Evolutionary conservation across 139 green algal species (phyloP), one percentile per base, ranked within the genome.

Genomic region (Gonium pectorale): DNA sequence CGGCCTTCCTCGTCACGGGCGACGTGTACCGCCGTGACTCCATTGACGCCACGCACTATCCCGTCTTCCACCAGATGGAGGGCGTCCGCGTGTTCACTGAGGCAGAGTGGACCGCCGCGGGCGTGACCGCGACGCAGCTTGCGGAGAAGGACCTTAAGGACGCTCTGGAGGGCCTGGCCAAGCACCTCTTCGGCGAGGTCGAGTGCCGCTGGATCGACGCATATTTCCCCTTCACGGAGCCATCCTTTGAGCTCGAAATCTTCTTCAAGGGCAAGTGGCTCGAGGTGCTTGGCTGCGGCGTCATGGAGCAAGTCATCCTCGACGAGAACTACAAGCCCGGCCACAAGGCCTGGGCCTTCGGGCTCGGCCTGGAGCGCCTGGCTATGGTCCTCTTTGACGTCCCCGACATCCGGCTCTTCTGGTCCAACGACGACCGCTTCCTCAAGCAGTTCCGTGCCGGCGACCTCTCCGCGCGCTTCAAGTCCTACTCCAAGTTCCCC

Each of bases 51-150:
- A 99, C 98, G 4, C 98, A 99, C 93, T 99, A 99, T 92, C 98
- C 98, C 0, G 98, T 99, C 19, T 99, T 99, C 87, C 98, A 99
- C 86, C 97, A 99, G 52, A 99, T 99, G 97, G 97, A 99, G 93
- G 97, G 96, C 52, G 95, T 98, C 85, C 80, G 93, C 5, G 92
- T 98, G 67, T 94, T 94, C 73, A 90, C 27, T 85, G 38, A 69
- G 51, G 56, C 68, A 35, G 92, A 98, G 59, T 97, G 93, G 93
- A 82, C 89, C 68, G 92, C 81, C 9, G 87, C 90, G 27, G 95
- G 93, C 52, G 41, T 93, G 67, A 81, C 91, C 29, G 68, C 81
- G 17, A 93, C 86, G 3, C 85, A 92, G 41, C 86, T 96, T 33
- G 90, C 86, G 0, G 92, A 93, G 64, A 67, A 84, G 22, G 96